Conservation (phyloP, 2,329 filamentous ascomycete species). For the Macrophomina phaseolina region DNA sequence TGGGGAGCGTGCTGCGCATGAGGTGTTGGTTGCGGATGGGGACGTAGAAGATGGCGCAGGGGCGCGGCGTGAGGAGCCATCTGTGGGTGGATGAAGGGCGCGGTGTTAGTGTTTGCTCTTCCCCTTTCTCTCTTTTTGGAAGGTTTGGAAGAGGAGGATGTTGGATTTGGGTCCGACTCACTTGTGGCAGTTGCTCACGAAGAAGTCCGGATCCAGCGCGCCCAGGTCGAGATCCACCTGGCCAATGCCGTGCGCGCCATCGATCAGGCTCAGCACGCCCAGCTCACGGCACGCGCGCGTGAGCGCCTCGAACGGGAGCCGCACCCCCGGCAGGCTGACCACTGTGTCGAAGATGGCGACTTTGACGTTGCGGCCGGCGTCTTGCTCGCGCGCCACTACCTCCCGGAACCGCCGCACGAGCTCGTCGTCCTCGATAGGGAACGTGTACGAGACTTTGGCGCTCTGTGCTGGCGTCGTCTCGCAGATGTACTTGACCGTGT, state of each 20-base stretch:
- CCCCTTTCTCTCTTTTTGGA: too few relatives aligned
- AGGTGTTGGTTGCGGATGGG: conserved; percentile 76
- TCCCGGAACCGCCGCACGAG: conserved; percentile 67
- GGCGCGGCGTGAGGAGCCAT: conserved; percentile 83
- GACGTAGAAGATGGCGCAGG: conserved; percentile 81
- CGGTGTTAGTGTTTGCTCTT: conserved; percentile 19
- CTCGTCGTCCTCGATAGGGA: conserved; percentile 73
- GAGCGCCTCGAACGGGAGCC: conserved; percentile 78
- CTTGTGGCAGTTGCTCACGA: conserved; percentile 86
- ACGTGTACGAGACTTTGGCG: conserved; percentile 65
- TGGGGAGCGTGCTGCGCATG: conserved; percentile 76
- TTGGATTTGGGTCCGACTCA: conserved; percentile 29
- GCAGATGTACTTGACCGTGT: conserved; percentile 72
- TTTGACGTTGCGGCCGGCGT: conserved; percentile 66
- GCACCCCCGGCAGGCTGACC: conserved; percentile 76
- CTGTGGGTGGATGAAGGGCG: conserved; percentile 38
- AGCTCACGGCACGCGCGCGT: conserved; percentile 68
- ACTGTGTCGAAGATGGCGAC: conserved; percentile 82
- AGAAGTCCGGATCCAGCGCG: conserved; percentile 78
- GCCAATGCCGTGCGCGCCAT: conserved; percentile 85
- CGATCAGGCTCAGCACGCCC: conserved; percentile 74
- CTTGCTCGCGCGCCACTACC: conserved; percentile 60
- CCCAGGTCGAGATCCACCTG: conserved; percentile 74
- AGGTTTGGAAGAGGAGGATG: background rate
- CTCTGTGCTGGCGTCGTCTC: conserved; percentile 64